Base-by-base conservation (phyloP, 2,329 filamentous ascomycete genomes). In the Cadophora malorum region DNA sequence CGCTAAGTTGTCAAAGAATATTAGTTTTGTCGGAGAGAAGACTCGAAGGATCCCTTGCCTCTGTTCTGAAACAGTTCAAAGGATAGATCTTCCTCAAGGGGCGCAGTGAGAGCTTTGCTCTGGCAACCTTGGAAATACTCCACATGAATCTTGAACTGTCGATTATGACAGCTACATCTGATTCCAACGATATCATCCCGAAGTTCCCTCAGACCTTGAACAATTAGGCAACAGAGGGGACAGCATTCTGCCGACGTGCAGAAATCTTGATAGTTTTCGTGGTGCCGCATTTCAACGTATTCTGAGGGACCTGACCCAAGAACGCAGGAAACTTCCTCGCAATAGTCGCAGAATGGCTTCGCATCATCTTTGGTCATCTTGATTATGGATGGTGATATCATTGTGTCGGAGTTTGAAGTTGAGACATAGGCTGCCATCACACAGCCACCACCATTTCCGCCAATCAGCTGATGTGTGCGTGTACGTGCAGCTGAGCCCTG, bases 181-280 rank as follows among this genome's bases (percentile, higher is more conserved):
- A 35, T 35, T 3, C 31, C 10, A 58, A 58, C 31, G 7, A 58
- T 58, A 0, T 10, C 10, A 38, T 58, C 53, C 31, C 53, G 53
- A 58, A n/a, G 12, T 38, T 58, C 14, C 28, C 12, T 7, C 1
- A 58, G 19, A 12, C n/a, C 12, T 21, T 58, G 19, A 19, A 58
- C 14, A 12, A 58, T 21, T 19, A 58, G 53, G 53, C 28, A 35
- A 23, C 53, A 58, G 9, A 35, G n/a, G 4, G n/a, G 31, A 58
- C 33, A 35, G n/a, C 31, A 31, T 21, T 58, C 19, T 58, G 53
- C 53, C 19, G 53, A 10, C 53, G 35, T 35, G 1, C 10, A 38
- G 31, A 38, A 58, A 19, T 31, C 31, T 31, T 21, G 31, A n/a
- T 58, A 58, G 19, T 31, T 58, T 38, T 58, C 31, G n/a, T 58